phyloP scores from a whole-genome alignment of 164 flowering plant species.

The Nymphaea colorata region DNA sequence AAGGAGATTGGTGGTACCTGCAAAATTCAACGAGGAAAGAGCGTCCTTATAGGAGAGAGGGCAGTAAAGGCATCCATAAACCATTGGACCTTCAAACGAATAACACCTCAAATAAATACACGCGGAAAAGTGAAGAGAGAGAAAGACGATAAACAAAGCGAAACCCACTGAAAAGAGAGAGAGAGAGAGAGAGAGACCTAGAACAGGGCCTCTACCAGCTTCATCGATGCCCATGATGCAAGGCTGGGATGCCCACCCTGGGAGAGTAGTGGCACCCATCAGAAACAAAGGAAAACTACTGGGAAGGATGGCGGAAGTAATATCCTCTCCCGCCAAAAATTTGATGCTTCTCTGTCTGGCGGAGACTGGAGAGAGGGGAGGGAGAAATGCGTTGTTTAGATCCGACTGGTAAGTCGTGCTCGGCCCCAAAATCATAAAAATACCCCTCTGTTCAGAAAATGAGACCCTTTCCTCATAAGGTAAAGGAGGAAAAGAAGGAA shows the following conservation, averaged over 20 bases:
- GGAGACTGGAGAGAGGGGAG: no score
- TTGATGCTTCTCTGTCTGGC: not conserved
- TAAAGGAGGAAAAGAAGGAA: no score
- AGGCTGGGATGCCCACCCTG: conserved; percentile 70
- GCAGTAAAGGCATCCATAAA: conserved; percentile 91
- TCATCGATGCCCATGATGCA: conserved; percentile 99
- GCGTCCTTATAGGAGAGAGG: conserved; percentile 58
- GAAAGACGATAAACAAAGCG: not conserved
- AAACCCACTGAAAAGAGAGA: not conserved
- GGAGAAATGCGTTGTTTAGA: no score
- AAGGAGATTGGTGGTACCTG: conserved; percentile 29
- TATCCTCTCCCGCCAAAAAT: not conserved
- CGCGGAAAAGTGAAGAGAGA: not conserved
- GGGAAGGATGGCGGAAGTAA: not conserved
- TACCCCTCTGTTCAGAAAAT: no score
- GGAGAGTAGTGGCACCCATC: conserved; percentile 39
- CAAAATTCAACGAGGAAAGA: conserved; percentile 63
- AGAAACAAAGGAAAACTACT: not conserved
- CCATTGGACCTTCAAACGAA: conserved; percentile 74
- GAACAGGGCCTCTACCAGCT: conserved; percentile 96
- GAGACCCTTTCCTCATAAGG: no score
- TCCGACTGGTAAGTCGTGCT: no score
- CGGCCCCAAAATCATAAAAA: no score
- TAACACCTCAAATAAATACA: not conserved
- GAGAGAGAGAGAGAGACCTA: conserved; percentile 31